These are phyloP conservation scores for Coriaria nepalensis DNA, from an alignment of 306 rosid species.

Conservation along the genomic window DNA sequence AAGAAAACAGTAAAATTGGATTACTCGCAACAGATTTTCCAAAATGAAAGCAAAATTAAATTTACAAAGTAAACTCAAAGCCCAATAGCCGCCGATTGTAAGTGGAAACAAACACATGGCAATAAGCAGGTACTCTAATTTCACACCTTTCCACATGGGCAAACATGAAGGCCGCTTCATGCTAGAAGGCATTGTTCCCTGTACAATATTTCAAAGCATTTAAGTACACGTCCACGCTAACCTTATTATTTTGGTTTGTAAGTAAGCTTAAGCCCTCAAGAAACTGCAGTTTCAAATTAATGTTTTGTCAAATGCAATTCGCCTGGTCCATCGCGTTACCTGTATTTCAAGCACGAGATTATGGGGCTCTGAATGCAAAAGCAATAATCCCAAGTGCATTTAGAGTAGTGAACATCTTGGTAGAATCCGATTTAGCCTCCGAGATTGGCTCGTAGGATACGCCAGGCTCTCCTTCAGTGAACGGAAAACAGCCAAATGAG, in stretches of 20 bases:
- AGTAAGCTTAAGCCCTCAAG: too few relatives aligned
- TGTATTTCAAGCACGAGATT: slow-evolving; percentile 70
- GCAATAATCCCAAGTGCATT: slow-evolving; percentile 59
- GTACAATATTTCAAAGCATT: background rate
- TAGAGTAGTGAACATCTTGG: slow-evolving; percentile 22
- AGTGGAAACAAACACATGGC: slow-evolving; percentile 64
- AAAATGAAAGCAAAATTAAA: background rate
- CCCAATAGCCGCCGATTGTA: slow-evolving; percentile 62
- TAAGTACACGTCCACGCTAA: too few relatives aligned
- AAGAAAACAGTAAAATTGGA: background rate
- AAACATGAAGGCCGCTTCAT: slow-evolving; percentile 34
- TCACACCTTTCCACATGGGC: slow-evolving; percentile 69
- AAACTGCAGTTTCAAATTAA: too few relatives aligned
- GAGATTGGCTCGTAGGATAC: slow-evolving; percentile 25
- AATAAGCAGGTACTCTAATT: slow-evolving; percentile 44
- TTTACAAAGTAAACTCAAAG: slow-evolving; percentile 18
- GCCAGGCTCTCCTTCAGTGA: slow-evolving; percentile 17
- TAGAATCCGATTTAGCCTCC: slow-evolving; percentile 14
- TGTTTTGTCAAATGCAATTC: too few relatives aligned
- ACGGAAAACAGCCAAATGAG: slow-evolving; percentile 46
- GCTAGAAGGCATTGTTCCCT: slow-evolving; percentile 74
- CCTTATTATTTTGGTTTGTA: too few relatives aligned
- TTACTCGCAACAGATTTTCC: too few relatives aligned
- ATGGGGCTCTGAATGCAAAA: slow-evolving; percentile 80
- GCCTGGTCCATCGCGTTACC: slow-evolving; percentile 16